phyloP scores from a whole-genome alignment of 192 early-diverging fungal genomes.

The Neocallimastix lanati region DNA sequence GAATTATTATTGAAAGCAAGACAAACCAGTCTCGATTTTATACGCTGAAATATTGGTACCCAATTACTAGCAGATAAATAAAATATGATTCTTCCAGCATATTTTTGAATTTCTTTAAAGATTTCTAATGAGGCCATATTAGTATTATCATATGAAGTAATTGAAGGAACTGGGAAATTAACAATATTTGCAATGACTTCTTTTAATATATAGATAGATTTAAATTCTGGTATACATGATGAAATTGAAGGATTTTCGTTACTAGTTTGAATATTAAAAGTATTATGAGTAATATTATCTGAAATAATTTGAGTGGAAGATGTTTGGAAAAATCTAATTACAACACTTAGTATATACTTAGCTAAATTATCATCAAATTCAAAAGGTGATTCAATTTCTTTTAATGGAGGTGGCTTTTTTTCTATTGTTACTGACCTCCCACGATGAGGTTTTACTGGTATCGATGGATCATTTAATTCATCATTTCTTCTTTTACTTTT shows the following conservation, averaged over 20 bases:
- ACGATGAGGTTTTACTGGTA: not conserved
- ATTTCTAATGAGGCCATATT: slow-evolving; percentile 17
- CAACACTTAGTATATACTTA: slow-evolving; percentile 36
- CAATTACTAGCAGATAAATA: slow-evolving; percentile 83
- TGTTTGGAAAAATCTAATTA: slow-evolving; percentile 47
- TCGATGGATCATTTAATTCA: not conserved
- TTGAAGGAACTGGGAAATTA: slow-evolving; percentile 22
- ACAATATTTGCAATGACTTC: slow-evolving; percentile 14
- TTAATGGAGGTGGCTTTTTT: not conserved
- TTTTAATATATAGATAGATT: slow-evolving; percentile 13
- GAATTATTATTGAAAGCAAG: not conserved
- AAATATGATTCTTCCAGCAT: slow-evolving; percentile 64
- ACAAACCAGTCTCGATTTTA: slow-evolving; percentile 17
- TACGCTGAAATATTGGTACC: slow-evolving; percentile 54
- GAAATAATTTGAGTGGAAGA: slow-evolving; percentile 13
- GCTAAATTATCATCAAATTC: slow-evolving; percentile 47
- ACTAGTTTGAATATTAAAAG: slow-evolving; percentile 1
- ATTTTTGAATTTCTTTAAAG: slow-evolving; percentile 56
- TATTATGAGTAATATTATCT: slow-evolving; percentile 21
- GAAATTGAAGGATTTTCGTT: not conserved
- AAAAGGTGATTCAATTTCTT: not conserved
- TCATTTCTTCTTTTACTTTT: not conserved
- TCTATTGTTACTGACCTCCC: not conserved
- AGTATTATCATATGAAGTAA: slow-evolving; percentile 8
- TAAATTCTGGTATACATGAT: not conserved